These are phyloP conservation scores for Pythium volutum DNA, from an alignment of 352 stramenopile genomes.

Conservation along the genomic window DNA sequence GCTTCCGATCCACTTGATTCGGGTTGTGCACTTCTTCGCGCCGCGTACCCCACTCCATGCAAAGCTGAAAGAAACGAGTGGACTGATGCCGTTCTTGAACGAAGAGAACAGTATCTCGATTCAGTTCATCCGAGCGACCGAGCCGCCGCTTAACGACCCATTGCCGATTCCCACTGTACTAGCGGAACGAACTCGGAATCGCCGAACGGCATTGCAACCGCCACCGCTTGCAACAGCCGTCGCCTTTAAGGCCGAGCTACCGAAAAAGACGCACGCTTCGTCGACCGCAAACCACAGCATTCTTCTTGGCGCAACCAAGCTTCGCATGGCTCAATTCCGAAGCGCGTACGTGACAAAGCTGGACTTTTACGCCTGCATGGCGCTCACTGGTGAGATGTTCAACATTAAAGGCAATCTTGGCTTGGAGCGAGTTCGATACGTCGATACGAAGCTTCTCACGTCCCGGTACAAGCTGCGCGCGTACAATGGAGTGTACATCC, in stretches of 20 bases:
- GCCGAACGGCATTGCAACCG: constrained; percentile 41
- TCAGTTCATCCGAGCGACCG: constrained; percentile 70
- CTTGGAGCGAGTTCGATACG: constrained; percentile 67
- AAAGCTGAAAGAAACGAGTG: constrained; percentile 76
- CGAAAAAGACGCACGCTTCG: not conserved
- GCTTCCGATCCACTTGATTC: constrained; percentile 72
- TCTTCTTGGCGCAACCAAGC: constrained; percentile 65
- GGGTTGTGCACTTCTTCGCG: constrained; percentile 73
- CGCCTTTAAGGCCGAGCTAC: not conserved
- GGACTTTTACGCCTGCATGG: constrained; percentile 84
- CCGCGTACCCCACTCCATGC: constrained; percentile 67
- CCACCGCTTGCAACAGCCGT: not conserved
- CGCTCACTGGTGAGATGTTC: constrained; percentile 71
- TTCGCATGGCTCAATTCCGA: constrained; percentile 78
- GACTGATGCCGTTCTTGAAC: constrained; percentile 55
- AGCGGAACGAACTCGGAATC: constrained; percentile 27
- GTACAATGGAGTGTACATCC: constrained; percentile 72
- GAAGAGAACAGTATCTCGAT: constrained; percentile 74
- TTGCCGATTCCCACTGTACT: constrained; percentile 6
- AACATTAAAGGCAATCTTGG: constrained; percentile 85
- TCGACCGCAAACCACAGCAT: constrained; percentile 34
- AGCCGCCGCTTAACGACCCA: constrained; percentile 66
- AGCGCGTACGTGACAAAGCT: constrained; percentile 84
- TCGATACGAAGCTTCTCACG: constrained; percentile 65
- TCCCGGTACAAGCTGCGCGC: constrained; percentile 56